Percentiles rank a stretch among this genome's conserved stretches.
Conservation (phyloP, 139 green algal species). For the Ostreobium quekettii region DNA sequence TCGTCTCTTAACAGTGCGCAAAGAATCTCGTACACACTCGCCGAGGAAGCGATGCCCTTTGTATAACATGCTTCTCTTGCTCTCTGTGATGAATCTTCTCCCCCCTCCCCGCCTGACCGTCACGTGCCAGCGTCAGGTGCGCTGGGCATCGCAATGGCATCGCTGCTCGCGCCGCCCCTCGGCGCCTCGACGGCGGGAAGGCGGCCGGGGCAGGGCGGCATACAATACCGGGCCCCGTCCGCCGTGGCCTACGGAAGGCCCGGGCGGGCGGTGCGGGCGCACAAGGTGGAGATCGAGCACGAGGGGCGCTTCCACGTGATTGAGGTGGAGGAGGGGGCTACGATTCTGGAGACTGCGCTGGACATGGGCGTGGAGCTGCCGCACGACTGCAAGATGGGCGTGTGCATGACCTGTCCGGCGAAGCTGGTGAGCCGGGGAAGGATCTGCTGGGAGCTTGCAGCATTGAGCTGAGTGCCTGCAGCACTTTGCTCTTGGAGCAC, state of each 20-base stretch:
- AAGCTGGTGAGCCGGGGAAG: constrained; percentile 17
- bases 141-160: not conserved
- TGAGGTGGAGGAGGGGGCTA: constrained; percentile 54
- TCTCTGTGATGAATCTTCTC: not conserved
- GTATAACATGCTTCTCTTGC: not conserved
- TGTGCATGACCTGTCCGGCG: constrained; percentile 27
- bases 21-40: not conserved
- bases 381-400: constrained; percentile 84
- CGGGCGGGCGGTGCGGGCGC: constrained; percentile 1
- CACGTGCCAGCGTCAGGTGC: not conserved
- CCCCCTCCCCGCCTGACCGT: not conserved
- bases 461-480: too few relatives aligned
- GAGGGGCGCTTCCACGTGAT: constrained; percentile 38
- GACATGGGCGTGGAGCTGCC: constrained; percentile 66
- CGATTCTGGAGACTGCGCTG: constrained; percentile 57
- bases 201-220: not conserved
- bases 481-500: too few relatives aligned
- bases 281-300: constrained; percentile 39
- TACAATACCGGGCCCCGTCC: not conserved
- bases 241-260: not conserved
- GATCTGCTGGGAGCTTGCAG: too few relatives aligned
- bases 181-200: not conserved
- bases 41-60: not conserved
- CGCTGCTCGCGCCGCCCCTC: not conserved
- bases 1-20: not conserved